Conservation (phyloP, 2,329 filamentous ascomycete genomes). For the Hymenoscyphus fraxineus region DNA sequence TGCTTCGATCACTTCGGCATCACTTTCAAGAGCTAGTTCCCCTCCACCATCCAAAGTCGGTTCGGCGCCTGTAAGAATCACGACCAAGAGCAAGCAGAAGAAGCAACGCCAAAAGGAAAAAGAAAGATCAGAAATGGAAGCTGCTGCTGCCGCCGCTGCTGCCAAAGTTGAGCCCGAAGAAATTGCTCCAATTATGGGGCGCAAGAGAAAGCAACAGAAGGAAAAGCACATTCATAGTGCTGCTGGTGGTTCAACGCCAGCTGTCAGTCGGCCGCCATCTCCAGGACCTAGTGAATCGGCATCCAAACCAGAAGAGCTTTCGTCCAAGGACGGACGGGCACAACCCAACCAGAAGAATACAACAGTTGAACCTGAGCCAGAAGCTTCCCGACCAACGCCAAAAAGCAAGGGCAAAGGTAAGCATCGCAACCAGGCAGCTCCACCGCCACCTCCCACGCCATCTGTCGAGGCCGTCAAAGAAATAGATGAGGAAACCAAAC, state of each 20-base stretch:
- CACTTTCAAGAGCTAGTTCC: slow-evolving; percentile 68
- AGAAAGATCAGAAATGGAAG: slow-evolving; percentile 50
- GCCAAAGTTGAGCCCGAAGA: slow-evolving; percentile 38
- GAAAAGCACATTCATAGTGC: slow-evolving; percentile 46
- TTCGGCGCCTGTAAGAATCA: slow-evolving; percentile 62
- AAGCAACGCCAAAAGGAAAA: slow-evolving; percentile 70
- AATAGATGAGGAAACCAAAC: slow-evolving; percentile 28
- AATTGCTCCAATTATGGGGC: slow-evolving; percentile 68
- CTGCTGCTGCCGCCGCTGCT: slow-evolving; percentile 42
- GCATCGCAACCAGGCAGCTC: slow-evolving; percentile 25
- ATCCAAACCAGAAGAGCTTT: slow-evolving; percentile 11
- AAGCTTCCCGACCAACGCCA: slow-evolving; percentile 14
- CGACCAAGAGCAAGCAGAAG: slow-evolving; percentile 75
- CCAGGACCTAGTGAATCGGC: slow-evolving; percentile 18
- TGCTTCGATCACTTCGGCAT: slow-evolving; percentile 69
- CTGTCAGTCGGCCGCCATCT: slow-evolving; percentile 28
- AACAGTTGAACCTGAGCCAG: slow-evolving; percentile 18
- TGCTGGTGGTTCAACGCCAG: slow-evolving; percentile 29
- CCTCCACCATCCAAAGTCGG: slow-evolving; percentile 65
- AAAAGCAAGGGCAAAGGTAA: slow-evolving; percentile 20
- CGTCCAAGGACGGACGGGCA: slow-evolving; percentile 14
- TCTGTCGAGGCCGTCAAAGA: slow-evolving; percentile 17
- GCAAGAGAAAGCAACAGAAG: slow-evolving; percentile 85
- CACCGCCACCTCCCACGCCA: slow-evolving; percentile 22
- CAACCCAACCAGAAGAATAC: slow-evolving; percentile 4